These are phyloP conservation scores for Hirsutella minnesotensis DNA, from an alignment of 2,329 filamentous ascomycete species.

Conservation along the genomic window DNA sequence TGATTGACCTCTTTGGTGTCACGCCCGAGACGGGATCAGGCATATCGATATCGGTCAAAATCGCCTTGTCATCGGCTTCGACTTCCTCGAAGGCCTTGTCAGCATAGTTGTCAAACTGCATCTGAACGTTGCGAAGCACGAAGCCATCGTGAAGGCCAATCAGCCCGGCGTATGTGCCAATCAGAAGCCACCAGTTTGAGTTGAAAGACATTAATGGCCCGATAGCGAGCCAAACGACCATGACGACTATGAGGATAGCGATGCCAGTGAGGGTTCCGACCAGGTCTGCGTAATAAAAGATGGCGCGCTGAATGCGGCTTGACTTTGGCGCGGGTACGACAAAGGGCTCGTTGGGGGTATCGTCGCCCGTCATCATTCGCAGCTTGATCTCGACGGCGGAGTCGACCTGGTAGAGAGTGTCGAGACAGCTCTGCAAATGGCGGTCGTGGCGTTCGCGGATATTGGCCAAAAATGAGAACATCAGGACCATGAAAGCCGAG, in stretches of 20 bases:
- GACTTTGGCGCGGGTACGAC: conserved; percentile 18
- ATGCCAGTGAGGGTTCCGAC: conserved; percentile 29
- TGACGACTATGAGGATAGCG: conserved; percentile 21
- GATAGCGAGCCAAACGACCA: conserved; percentile 24
- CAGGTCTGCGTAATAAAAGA: conserved; percentile 29
- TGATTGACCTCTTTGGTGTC: conserved; percentile 4
- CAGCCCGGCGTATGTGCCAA: conserved; percentile 34
- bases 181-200: conserved; percentile 34
- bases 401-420: conserved; percentile 21
- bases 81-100: conserved; percentile 6
- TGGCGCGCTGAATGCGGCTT: conserved; percentile 20
- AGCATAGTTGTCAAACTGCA: conserved; percentile 11
- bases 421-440: conserved; percentile 18
- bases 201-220: conserved; percentile 26
- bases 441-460: conserved; percentile 23
- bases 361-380: conserved; percentile 20
- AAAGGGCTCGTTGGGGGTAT: conserved; percentile 18
- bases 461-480: conserved; percentile 27
- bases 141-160: conserved; percentile 32
- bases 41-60: conserved; percentile 6
- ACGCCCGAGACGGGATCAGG: conserved; percentile 1
- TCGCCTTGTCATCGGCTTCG: conserved; percentile 5
- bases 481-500: conserved; percentile 23
- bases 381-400: conserved; percentile 20
- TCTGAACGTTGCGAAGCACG: conserved; percentile 30